Percentiles rank a stretch among this genome's conserved stretches.
These are phyloP conservation scores for Stachybotrys chartarum DNA, from an alignment of 2,329 filamentous ascomycete species.

Conservation along the genomic window DNA sequence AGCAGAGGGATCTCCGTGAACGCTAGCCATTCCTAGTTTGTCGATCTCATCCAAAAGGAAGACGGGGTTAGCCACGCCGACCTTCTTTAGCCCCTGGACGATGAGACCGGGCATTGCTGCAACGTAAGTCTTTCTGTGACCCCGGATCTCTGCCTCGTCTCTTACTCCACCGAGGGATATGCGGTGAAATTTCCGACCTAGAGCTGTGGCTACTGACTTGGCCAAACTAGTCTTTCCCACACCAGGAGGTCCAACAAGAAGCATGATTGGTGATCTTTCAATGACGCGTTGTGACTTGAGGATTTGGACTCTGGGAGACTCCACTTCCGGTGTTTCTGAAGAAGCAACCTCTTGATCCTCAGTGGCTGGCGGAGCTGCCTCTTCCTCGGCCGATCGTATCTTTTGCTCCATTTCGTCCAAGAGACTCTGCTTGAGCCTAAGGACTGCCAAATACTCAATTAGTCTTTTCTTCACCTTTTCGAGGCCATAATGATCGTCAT, in stretches of 20 bases:
- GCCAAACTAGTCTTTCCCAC: slow-evolving; percentile 95
- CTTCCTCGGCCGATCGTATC: slow-evolving; percentile 59
- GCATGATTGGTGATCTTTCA: slow-evolving; percentile 92
- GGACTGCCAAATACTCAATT: slow-evolving; percentile 91
- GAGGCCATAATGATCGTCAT: slow-evolving; percentile 92
- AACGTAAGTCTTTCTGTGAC: slow-evolving; percentile 91
- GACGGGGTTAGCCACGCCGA: slow-evolving; percentile 90
- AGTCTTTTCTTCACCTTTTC: slow-evolving; percentile 96
- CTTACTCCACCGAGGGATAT: slow-evolving; percentile 94
- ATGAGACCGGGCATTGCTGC: slow-evolving; percentile 98
- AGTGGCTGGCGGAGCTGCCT: slow-evolving; percentile 20
- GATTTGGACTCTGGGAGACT: slow-evolving; percentile 60
- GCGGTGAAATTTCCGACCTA: slow-evolving; percentile 92
- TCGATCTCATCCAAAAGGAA: slow-evolving; percentile 97
- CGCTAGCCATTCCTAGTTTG: slow-evolving; percentile 85
- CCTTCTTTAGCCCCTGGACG: slow-evolving; percentile 89
- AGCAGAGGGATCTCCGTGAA: slow-evolving; percentile 91
- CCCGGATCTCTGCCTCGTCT: slow-evolving; percentile 94
- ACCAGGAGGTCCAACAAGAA: slow-evolving; percentile 87
- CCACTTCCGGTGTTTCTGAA: slow-evolving; percentile 22
- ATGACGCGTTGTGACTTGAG: slow-evolving; percentile 77
- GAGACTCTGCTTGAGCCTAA: slow-evolving; percentile 86
- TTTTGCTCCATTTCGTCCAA: slow-evolving; percentile 78
- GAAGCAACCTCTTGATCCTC: slow-evolving; percentile 13
- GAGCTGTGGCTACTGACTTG: slow-evolving; percentile 82